Evolutionary conservation across 805 yeast genomes (phyloP).

Genomic region (Pichia ethanolica): DNA sequence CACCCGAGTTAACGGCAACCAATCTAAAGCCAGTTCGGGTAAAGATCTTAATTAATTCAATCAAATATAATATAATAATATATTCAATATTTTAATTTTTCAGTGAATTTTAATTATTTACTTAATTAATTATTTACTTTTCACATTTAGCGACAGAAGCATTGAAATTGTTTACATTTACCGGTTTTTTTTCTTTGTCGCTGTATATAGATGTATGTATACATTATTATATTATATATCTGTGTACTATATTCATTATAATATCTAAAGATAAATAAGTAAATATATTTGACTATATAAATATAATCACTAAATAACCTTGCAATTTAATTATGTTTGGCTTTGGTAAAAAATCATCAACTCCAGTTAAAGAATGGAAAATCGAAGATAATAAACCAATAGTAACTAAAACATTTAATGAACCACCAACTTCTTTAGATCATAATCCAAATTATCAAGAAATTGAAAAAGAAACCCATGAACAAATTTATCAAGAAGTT

Average conservation of each 20-base stretch:
- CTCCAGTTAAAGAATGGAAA: conserved; percentile 22
- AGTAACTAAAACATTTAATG: conserved; percentile 40
- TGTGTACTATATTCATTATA: no score
- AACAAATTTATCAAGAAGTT: conserved; percentile 49
- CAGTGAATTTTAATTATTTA: no score
- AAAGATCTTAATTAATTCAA: no score
- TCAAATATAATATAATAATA: no score
- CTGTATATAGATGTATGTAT: no score
- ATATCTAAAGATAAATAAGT: not conserved
- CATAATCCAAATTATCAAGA: conserved; percentile 38
- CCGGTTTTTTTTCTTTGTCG: no score
- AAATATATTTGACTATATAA: not conserved
- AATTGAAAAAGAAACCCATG: conserved; percentile 44
- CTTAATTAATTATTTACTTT: no score
- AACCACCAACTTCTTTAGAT: conserved; percentile 33
- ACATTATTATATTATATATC: no score
- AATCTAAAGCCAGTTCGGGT: not conserved
- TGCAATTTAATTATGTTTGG: conserved; percentile 19
- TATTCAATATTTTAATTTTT: no score
- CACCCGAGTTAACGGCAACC: not conserved
- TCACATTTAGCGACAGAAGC: no score
- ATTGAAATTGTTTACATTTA: no score
- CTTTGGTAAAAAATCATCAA: conserved; percentile 18
- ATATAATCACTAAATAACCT: no score
- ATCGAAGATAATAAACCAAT: conserved; percentile 18